A percentile compares a stretch with the other conserved stretches of the same genome.
Evolutionary conservation across 768 basidiomycete species (phyloP).

Genomic region (Tephrocybe rancida): DNA sequence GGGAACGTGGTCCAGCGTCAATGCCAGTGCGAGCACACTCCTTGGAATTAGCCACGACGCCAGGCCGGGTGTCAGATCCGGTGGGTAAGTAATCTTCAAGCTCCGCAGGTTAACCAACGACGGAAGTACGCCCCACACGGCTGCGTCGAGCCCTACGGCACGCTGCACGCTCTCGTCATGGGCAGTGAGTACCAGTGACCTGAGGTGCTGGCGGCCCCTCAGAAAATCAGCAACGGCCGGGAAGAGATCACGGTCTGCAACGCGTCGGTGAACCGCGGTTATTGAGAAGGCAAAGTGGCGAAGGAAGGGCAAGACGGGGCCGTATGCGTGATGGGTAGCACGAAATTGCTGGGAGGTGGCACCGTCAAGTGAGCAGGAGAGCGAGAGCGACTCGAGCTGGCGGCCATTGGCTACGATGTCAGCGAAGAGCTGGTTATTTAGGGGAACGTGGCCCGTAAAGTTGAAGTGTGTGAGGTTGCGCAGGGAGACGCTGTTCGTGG

Average conservation of each 20-base stretch:
- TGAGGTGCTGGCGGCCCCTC: constrained; percentile 52
- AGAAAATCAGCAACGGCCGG: constrained; percentile 71
- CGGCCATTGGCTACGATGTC: constrained; percentile 63
- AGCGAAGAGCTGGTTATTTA: constrained; percentile 50
- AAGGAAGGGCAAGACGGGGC: constrained; percentile 56
- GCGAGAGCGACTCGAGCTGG: constrained; percentile 62
- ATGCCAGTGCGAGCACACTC: constrained; percentile 45
- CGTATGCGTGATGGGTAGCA: constrained; percentile 22
- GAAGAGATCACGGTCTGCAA: constrained; percentile 63
- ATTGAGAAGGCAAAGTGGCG: constrained; percentile 64
- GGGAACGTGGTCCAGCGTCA: constrained; percentile 44
- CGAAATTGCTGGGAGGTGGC: constrained; percentile 53
- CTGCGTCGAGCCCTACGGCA: constrained; percentile 67
- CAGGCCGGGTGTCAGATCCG: constrained; percentile 61
- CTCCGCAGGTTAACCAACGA: constrained; percentile 52
- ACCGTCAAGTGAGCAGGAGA: constrained; percentile 58
- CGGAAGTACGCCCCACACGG: constrained; percentile 72
- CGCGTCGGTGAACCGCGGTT: constrained; percentile 40
- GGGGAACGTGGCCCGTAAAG: constrained; percentile 59
- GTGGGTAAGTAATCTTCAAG: constrained; percentile 63
- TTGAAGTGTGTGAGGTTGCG: constrained; percentile 67
- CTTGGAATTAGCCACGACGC: constrained; percentile 72
- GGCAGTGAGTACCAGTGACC: constrained; percentile 53
- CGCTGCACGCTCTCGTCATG: constrained; percentile 45
- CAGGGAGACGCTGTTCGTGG: constrained; percentile 51